A percentile compares a stretch with the other conserved stretches of the same genome.
Evolutionary conservation across 2,329 filamentous ascomycete species (phyloP).

Genomic region (Camillea tinctor): DNA sequence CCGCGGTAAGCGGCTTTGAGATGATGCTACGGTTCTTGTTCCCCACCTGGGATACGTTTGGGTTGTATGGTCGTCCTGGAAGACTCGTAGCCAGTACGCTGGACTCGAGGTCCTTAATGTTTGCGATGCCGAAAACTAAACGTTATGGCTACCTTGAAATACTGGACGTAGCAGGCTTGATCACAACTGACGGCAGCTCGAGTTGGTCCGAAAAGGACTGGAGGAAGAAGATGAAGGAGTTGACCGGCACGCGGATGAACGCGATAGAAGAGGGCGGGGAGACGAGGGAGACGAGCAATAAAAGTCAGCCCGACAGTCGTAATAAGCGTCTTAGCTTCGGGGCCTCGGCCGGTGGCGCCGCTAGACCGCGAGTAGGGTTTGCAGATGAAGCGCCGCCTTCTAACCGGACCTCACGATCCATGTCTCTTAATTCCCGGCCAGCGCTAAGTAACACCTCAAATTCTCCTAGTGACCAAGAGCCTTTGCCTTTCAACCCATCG

Average conservation of each 20-base stretch:
- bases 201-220: slow-evolving; percentile 85
- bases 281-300: slow-evolving; percentile 40
- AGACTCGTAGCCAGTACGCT: slow-evolving; percentile 83
- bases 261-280: slow-evolving; percentile 52
- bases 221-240: slow-evolving; percentile 84
- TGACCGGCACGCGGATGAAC: slow-evolving; percentile 77
- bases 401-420: slow-evolving; percentile 52
- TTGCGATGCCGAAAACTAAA: slow-evolving; percentile 88
- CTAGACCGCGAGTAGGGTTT: slow-evolving; percentile 55
- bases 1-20: slow-evolving; percentile 92
- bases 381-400: slow-evolving; percentile 51
- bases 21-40: slow-evolving; percentile 93
- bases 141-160: slow-evolving; percentile 90
- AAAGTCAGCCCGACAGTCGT: slow-evolving; percentile 56
- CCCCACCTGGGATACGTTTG: slow-evolving; percentile 90
- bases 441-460: slow-evolving; percentile 49
- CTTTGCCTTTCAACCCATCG: slow-evolving; percentile 44
- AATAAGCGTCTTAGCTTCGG: slow-evolving; percentile 57
- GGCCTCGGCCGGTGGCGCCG: slow-evolving; percentile 30
- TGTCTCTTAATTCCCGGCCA: slow-evolving; percentile 43
- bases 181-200: slow-evolving; percentile 73
- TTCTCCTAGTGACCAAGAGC: slow-evolving; percentile 43
- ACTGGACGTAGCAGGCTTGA: slow-evolving; percentile 77
- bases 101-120: slow-evolving; percentile 91
- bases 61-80: slow-evolving; percentile 83